phyloP scores from a whole-genome alignment of 1,139 yeast genomes.

The Sugiyamaella grinbergsii region DNA sequence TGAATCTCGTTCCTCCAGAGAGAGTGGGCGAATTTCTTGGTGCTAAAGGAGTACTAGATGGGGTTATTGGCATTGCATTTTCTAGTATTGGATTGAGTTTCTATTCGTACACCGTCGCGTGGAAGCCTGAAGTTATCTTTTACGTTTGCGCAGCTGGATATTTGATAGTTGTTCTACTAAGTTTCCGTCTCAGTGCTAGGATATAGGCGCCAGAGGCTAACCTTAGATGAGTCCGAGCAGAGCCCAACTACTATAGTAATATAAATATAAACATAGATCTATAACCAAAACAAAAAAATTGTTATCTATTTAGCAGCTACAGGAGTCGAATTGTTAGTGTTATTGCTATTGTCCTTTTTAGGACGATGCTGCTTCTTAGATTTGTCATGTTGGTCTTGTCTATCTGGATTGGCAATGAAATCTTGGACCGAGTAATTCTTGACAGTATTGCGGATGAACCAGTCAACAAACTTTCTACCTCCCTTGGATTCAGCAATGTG shows the following conservation, averaged over 20 bases:
- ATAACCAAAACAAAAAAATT: neutral
- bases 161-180: constrained; percentile 25
- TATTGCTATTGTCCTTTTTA: constrained; percentile 10
- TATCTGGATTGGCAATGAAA: constrained; percentile 42
- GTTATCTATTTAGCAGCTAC: constrained; percentile 14
- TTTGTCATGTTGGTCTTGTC: constrained; percentile 28
- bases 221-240: too few species aligned
- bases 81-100: constrained; percentile 28
- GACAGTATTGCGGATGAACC: constrained; percentile 52
- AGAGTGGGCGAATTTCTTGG: constrained; percentile 31
- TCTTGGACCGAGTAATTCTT: constrained; percentile 51
- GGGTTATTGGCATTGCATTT: constrained; percentile 27
- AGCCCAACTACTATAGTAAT: too few species aligned
- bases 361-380: constrained; percentile 21
- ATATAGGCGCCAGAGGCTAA: too few species aligned
- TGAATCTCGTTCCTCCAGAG: constrained; percentile 29
- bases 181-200: constrained; percentile 12
- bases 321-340: constrained; percentile 5
- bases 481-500: constrained; percentile 50
- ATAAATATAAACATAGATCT: too few species aligned
- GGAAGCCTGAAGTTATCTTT: constrained; percentile 30
- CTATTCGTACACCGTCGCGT: constrained; percentile 30
- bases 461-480: constrained; percentile 51
- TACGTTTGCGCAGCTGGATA: constrained; percentile 30
- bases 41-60: constrained; percentile 31